Conservation (phyloP, 2,329 filamentous ascomycete genomes). For the Claviceps africana region DNA sequence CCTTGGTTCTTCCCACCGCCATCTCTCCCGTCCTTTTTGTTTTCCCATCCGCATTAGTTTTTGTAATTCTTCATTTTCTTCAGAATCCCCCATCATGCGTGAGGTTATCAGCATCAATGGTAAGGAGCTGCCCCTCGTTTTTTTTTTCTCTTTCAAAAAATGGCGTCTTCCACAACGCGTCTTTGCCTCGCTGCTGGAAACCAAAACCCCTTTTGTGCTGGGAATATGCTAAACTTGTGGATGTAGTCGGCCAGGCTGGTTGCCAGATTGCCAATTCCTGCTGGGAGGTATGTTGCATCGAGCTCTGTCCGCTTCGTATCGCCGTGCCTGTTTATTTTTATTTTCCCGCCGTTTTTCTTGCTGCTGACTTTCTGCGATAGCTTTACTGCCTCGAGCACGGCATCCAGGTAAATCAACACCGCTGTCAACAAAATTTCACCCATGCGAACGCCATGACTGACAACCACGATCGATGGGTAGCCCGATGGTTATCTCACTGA, state of each 20-base stretch:
- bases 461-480: slow-evolving; percentile 30
- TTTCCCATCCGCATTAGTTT: slow-evolving; percentile 8
- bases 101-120: slow-evolving; percentile 99
- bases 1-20: slow-evolving; percentile 12
- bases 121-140: slow-evolving; percentile 34
- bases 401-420: slow-evolving; percentile 62
- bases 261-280: slow-evolving; percentile 99
- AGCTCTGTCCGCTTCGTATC: not conserved
- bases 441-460: slow-evolving; percentile 3
- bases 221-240: slow-evolving; percentile 36
- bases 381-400: slow-evolving; percentile 99
- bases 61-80: slow-evolving; percentile 8
- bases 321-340: not conserved
- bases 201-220: not conserved
- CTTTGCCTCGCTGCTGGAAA: slow-evolving; percentile 6
- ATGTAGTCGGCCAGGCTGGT: slow-evolving; percentile 94
- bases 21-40: slow-evolving; percentile 9
- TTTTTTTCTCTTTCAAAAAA: slow-evolving; percentile 11
- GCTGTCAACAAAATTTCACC: slow-evolving; percentile 5
- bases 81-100: slow-evolving; percentile 60
- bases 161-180: slow-evolving; percentile 7
- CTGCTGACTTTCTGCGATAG: slow-evolving; percentile 36
- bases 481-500: slow-evolving; percentile 97
- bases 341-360: not conserved
- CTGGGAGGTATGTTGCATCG: slow-evolving; percentile 77